Base-by-base conservation (phyloP, 805 yeast species). In the Spathaspora hagerdaliae region DNA sequence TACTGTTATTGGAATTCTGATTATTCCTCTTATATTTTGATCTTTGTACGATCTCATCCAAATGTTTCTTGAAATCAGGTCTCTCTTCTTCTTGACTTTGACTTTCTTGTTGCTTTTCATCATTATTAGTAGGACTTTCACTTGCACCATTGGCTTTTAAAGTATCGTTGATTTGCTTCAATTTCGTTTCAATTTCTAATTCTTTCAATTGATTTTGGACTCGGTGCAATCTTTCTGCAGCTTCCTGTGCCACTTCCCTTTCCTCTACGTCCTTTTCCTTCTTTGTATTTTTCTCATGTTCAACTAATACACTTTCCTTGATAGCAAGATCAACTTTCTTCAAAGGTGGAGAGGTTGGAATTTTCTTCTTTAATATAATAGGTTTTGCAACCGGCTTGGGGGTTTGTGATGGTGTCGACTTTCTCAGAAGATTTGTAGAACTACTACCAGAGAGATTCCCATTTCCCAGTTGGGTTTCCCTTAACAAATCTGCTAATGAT, bases 401-500 rank as follows among this genome's bases (percentile, higher is more conserved):
- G 2, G 64, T 52, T 11, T 29, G 32, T 29, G 32, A 29, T 9
- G 32, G 32, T 7, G n/a, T 27, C 11, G 31, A 27, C 11, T 39
- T 39, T 39, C 35, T 46, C 7, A 57, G 54, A 7, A 59, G 40
- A 13, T 46, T 31, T 9, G 31, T 26, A 2, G 39, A 36, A n/a
- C 51, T 50, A 6, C 52, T 38, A 4, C 49, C 39, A 36, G 54
- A 46, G n/a, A 19, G 27, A 35, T 27, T 13, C 38, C 27, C 26
- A 31, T 29, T 9, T 52, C 49, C 1, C 51, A 55, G 38, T 50
- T 54, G 19, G 9, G 19, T 9, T 37, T 36, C 52, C 41, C 73
- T 63, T 39, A 71, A 59, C 24, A 71, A 50, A 39, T 67, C 67
- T 2, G 77, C 77, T 47, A 71, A 59, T 49, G 74, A 69, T 46